phyloP scores from a whole-genome alignment of 2,329 filamentous ascomycete genomes.

The Trichoderma pleuroti region DNA sequence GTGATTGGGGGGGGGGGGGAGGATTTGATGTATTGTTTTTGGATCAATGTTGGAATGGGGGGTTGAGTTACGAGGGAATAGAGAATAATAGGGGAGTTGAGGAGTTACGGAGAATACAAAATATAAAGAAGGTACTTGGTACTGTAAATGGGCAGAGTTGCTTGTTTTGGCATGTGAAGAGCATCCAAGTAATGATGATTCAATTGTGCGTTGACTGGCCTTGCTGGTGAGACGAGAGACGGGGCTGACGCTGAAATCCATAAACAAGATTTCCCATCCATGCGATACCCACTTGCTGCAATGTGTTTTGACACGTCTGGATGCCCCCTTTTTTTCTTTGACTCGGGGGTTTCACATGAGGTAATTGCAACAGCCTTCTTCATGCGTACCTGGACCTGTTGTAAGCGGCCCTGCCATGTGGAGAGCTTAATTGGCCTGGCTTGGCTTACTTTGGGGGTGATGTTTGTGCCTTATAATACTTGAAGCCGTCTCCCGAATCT shows the following conservation, averaged over 20 bases:
- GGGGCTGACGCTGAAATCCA: background rate
- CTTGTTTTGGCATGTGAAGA: background rate
- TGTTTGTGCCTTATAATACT: constrained; percentile 1
- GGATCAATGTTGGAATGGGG: background rate
- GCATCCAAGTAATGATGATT: background rate
- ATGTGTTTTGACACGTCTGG: background rate
- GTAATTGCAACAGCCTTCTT: background rate
- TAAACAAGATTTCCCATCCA: background rate
- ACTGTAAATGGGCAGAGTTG: background rate
- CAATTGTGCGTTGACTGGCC: background rate
- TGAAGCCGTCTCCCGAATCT: background rate
- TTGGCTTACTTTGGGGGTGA: background rate
- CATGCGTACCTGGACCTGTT: background rate
- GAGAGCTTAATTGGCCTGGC: background rate
- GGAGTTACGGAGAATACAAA: too few relatives aligned
- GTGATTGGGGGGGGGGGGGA: background rate
- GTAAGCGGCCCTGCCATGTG: background rate
- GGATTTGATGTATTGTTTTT: background rate
- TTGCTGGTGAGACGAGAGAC: background rate
- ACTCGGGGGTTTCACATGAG: constrained; percentile 4
- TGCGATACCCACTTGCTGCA: background rate
- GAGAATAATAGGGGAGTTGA: background rate
- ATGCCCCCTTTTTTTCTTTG: background rate
- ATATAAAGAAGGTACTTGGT: background rate
- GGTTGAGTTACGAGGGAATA: background rate